Conservation (phyloP, 805 yeast genomes). For the Komagataella mondaviorum region DNA sequence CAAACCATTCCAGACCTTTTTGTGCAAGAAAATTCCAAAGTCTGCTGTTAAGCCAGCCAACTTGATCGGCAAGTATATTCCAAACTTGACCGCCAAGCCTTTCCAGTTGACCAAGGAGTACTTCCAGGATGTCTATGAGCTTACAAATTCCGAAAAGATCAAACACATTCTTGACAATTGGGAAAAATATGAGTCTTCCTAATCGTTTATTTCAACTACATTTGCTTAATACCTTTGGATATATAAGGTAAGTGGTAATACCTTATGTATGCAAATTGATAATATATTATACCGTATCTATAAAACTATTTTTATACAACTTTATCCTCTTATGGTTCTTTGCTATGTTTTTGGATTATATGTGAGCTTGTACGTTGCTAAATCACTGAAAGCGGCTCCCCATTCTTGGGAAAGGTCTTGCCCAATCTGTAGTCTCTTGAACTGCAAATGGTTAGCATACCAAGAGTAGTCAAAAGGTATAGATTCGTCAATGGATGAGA, state of each 20-base stretch:
- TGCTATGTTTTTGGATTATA: neutral
- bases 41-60: constrained; percentile 92
- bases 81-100: constrained; percentile 97
- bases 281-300: neutral
- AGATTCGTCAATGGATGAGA: neutral
- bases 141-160: constrained; percentile 86
- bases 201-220: constrained; percentile 3
- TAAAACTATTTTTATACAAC: neutral
- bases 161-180: constrained; percentile 87
- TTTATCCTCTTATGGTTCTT: neutral
- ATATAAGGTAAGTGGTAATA: constrained; percentile 8
- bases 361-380: constrained; percentile 5
- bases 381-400: constrained; percentile 13
- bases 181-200: constrained; percentile 65
- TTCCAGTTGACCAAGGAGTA: constrained; percentile 92
- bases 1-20: constrained; percentile 96
- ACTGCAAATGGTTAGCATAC: neutral
- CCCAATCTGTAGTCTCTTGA: neutral
- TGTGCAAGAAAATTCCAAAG: constrained; percentile 89
- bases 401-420: constrained; percentile 6
- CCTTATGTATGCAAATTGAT: constrained; percentile 1
- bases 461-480: neutral
- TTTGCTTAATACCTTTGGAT: neutral
- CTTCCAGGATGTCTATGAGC: constrained; percentile 87
- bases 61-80: constrained; percentile 91